Evolutionary conservation across 495 filamentous ascomycete genomes (phyloP).

Genomic region (Margaritispora aquatica): DNA sequence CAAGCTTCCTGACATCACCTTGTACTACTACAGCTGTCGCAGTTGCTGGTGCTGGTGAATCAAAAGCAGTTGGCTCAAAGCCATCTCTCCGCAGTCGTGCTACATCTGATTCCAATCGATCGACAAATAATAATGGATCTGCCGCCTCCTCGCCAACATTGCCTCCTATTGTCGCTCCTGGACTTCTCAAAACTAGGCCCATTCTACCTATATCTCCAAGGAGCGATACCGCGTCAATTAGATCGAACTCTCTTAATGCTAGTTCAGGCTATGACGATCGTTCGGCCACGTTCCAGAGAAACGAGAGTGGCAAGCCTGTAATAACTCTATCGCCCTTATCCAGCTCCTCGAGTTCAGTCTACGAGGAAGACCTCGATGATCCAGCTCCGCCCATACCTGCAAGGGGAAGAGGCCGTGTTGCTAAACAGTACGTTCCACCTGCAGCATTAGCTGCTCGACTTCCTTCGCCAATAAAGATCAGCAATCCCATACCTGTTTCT

Average conservation of each 20-base stretch:
- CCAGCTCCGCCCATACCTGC: conserved; percentile 4
- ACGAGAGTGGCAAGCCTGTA: not conserved
- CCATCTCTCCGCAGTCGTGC: not conserved
- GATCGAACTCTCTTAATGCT: not conserved
- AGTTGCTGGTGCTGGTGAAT: too few species aligned
- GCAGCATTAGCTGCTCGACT: not conserved
- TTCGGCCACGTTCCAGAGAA: not conserved
- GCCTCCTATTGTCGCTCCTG: not conserved
- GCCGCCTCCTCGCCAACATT: not conserved
- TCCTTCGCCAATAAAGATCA: not conserved
- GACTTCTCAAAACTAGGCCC: not conserved
- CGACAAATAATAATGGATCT: not conserved
- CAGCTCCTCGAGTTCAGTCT: not conserved
- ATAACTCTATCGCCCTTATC: conserved; percentile 2
- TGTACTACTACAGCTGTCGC: too few species aligned
- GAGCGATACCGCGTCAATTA: not conserved
- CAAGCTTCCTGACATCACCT: too few species aligned
- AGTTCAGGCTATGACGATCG: conserved; percentile 4
- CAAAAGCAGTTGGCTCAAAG: not conserved
- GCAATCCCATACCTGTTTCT: not conserved
- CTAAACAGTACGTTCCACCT: not conserved
- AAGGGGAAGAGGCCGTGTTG: conserved; percentile 1
- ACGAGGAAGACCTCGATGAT: not conserved
- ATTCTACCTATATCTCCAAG: not conserved
- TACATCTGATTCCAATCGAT: not conserved